Base-by-base conservation (phyloP, 345 rosid species). In the Lepidium africanum region DNA sequence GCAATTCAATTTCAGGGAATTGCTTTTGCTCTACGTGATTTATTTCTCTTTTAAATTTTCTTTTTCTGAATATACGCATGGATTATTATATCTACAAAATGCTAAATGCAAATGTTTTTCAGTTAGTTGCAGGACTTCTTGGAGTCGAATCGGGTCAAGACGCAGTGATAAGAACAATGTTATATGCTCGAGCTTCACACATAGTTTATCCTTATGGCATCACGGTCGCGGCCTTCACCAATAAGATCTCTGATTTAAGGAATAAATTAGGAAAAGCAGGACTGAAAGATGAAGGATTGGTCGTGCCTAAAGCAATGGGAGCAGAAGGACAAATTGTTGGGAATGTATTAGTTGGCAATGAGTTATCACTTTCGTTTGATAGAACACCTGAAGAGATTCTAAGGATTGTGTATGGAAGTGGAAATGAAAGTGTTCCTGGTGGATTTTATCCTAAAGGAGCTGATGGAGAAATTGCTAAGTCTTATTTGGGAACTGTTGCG, bases 131-230 rank as follows among this genome's bases (percentile, higher is more conserved):
- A 4, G 90, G 92, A 10, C 91, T 90, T 13, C 72, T 88, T 53
- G 96, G 89, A 0, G 96, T 86, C 36, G 90, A 90, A 76, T 79
- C 96, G 0, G 98, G 96, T 9, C 98, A 88, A 56, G 98, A 90
- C 32, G 98, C 97, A 0, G 84, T 88, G 5, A 86, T 92, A 42
- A 54, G 96, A 59, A 70, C 79, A 32, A 48, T 90, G 72, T 65
- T 92, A 16, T 90, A 83, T 48, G 79, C 81, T 62, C 58, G 51
- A 9, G 83, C 81, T 0, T 0, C 1, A 1, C 21, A 46, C 54
- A 51, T 55, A 27, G 93, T 86, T 41, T 13, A 40, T 3, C 79
- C 76, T 21, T 76, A 76, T 52, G 76, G 76, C 58, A 8, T 70
- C 48, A 59, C 79, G 2, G 72, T 76, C 1, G 79, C 76, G 15